Conservation (phyloP, 176 grass and related monocot species). For the Areca catechu region DNA sequence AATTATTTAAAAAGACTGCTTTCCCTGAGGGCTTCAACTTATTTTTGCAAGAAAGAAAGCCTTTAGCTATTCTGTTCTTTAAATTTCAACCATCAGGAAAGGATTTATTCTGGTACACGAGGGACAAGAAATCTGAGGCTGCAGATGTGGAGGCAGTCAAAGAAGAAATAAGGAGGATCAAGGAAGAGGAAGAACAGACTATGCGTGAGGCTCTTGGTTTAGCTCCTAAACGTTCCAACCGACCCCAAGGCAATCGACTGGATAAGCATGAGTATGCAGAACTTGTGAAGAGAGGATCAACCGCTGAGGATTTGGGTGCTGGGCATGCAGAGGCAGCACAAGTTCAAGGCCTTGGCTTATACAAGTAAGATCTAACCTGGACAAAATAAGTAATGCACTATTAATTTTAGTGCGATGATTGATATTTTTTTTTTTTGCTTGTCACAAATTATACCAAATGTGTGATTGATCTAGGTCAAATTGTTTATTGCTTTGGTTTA, state of each 20-base stretch:
- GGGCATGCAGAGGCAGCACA: slow-evolving; percentile 90
- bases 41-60: no score
- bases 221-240: slow-evolving; percentile 72
- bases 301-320: slow-evolving; percentile 83
- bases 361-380: slow-evolving; percentile 51
- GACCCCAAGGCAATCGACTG: slow-evolving; percentile 52
- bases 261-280: slow-evolving; percentile 98
- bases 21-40: no score
- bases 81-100: slow-evolving; percentile 40
- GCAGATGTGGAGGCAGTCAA: slow-evolving; percentile 50
- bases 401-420: neutral
- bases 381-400: no score
- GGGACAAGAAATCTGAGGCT: slow-evolving; percentile 59
- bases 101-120: slow-evolving; percentile 77
- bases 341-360: slow-evolving; percentile 88
- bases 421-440: no score
- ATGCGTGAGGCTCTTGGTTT: slow-evolving; percentile 94
- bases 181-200: slow-evolving; percentile 94
- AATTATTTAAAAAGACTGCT: no score
- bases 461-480: no score
- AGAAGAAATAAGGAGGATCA: slow-evolving; percentile 88
- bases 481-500: neutral
- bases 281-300: slow-evolving; percentile 83
- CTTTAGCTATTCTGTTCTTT: no score
- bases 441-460: no score